A percentile compares a stretch with the other conserved stretches of the same genome.
phyloP scores from a whole-genome alignment of 116 monocot genomes.

The Zostera marina region DNA sequence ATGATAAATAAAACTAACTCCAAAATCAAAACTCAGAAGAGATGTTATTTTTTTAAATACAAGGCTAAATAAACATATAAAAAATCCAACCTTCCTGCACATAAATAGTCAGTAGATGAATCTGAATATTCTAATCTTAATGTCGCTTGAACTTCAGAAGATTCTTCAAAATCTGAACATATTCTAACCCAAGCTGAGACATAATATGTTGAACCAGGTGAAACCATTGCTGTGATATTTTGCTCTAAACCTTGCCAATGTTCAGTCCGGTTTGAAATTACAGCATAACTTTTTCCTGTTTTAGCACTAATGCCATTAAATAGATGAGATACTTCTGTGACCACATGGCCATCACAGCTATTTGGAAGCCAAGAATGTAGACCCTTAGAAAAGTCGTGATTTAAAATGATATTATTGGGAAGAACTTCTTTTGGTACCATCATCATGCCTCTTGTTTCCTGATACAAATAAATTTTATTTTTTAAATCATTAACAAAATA shows the following conservation, averaged over 20 bases:
- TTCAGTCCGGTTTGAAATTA: constrained; percentile 29
- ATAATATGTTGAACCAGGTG: constrained; percentile 13
- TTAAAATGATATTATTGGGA: constrained; percentile 36
- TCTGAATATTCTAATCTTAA: constrained; percentile 20
- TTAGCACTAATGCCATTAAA: constrained; percentile 34
- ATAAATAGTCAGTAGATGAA: constrained; percentile 18
- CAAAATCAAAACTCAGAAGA: too few relatives aligned
- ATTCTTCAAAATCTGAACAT: constrained; percentile 7
- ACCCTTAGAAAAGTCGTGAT: constrained; percentile 64
- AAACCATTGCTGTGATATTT: constrained; percentile 30
- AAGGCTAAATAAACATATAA: not conserved
- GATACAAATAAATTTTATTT: not conserved
- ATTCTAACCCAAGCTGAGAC: constrained; percentile 34
- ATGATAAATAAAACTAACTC: not conserved
- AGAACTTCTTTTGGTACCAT: not conserved
- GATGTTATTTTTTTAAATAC: too few relatives aligned
- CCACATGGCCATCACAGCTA: constrained; percentile 48
- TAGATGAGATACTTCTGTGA: constrained; percentile 23
- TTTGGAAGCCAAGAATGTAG: constrained; percentile 48
- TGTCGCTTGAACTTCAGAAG: constrained; percentile 28
- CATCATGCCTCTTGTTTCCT: constrained; percentile 1
- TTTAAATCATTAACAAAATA: not conserved
- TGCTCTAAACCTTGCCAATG: constrained; percentile 48
- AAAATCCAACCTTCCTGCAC: constrained; percentile 30
- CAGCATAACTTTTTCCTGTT: constrained; percentile 31